Evolutionary conservation across 805 yeast species (phyloP).

Genomic region (Barnettozyma pratensis): DNA sequence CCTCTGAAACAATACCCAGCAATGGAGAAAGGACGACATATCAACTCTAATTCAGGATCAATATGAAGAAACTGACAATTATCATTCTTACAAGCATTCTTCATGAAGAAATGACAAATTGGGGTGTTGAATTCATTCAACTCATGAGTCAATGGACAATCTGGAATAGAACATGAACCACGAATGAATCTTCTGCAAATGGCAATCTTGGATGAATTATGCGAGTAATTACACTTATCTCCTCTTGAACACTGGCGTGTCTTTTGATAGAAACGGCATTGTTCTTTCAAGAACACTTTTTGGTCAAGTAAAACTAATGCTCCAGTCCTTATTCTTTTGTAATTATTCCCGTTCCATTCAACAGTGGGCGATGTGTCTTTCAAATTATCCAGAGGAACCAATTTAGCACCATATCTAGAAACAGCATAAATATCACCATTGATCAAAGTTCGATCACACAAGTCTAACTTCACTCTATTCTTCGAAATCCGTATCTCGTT

Average conservation of each 20-base stretch:
- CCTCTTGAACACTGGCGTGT: slow-evolving; percentile 43
- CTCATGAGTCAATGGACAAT: slow-evolving; percentile 54
- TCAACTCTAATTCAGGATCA: slow-evolving; percentile 35
- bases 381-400: slow-evolving; percentile 33
- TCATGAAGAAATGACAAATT: slow-evolving; percentile 47
- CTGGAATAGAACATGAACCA: slow-evolving; percentile 39
- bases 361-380: slow-evolving; percentile 14
- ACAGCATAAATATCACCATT: slow-evolving; percentile 41
- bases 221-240: slow-evolving; percentile 46
- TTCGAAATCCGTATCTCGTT: slow-evolving; percentile 19
- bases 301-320: slow-evolving; percentile 19
- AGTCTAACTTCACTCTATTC: slow-evolving; percentile 34
- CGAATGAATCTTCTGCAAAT: slow-evolving; percentile 48
- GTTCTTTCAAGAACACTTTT: slow-evolving; percentile 23
- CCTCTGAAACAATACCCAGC: slow-evolving; percentile 70
- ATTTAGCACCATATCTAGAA: slow-evolving; percentile 32
- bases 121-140: slow-evolving; percentile 58
- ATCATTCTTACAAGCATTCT: slow-evolving; percentile 41
- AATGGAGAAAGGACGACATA: slow-evolving; percentile 64
- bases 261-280: slow-evolving; percentile 24
- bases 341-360: slow-evolving; percentile 30
- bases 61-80: slow-evolving; percentile 50
- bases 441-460: slow-evolving; percentile 40
- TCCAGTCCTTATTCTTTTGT: slow-evolving; percentile 27
- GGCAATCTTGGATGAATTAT: slow-evolving; percentile 44